Percentiles rank a stretch among this genome's conserved stretches.
phyloP scores from a whole-genome alignment of 345 rosid species.

The Lepidium sativum region DNA sequence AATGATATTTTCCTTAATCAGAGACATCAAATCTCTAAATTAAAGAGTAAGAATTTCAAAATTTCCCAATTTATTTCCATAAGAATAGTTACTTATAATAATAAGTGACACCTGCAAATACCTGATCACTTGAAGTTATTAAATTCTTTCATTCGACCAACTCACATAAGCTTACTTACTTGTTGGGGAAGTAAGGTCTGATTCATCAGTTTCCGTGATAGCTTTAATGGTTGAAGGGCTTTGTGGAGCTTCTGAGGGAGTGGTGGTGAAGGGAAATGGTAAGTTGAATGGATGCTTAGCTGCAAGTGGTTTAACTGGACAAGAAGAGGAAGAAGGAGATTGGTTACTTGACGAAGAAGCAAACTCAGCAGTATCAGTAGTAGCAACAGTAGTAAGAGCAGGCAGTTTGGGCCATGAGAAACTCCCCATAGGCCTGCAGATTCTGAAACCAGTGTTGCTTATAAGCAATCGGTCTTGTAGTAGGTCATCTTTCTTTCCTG shows the following conservation, averaged over 20 bases:
- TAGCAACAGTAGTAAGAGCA: conserved; percentile 9
- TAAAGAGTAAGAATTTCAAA: not conserved
- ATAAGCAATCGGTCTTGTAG: conserved; percentile 39
- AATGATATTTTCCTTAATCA: not conserved
- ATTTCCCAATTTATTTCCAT: conserved; percentile 1
- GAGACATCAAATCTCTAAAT: conserved; percentile 6
- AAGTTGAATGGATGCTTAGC: conserved; percentile 30
- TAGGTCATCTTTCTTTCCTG: conserved; percentile 36
- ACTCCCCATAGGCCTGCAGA: conserved; percentile 72
- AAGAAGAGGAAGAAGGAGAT: conserved; percentile 14
- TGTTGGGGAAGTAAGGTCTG: conserved; percentile 1
- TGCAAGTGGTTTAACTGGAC: conserved; percentile 44
- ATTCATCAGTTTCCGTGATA: not conserved
- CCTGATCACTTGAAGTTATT: not conserved
- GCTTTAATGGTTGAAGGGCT: conserved; percentile 17
- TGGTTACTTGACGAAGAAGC: conserved; percentile 37
- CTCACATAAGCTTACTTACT: conserved; percentile 12
- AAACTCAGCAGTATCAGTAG: conserved; percentile 25
- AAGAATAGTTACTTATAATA: not conserved
- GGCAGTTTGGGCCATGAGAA: conserved; percentile 68
- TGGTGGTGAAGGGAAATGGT: conserved; percentile 9
- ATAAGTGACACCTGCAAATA: conserved; percentile 4
- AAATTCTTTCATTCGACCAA: not conserved
- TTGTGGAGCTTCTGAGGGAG: conserved; percentile 2
- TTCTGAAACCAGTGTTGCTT: conserved; percentile 61